phyloP scores from a whole-genome alignment of 805 yeast genomes.

The Pichia scutulata region DNA sequence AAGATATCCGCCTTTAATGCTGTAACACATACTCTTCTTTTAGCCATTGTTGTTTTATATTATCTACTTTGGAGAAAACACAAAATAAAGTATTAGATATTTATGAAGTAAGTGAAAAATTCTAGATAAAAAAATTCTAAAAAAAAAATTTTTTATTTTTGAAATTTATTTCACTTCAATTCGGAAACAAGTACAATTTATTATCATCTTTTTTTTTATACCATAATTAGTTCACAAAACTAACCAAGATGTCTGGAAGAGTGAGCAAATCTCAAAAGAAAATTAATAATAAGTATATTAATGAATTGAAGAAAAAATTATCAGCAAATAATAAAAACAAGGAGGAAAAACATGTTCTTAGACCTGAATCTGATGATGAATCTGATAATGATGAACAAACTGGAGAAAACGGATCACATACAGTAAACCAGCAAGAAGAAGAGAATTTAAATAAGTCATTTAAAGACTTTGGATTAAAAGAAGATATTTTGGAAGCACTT shows the following conservation, averaged over 20 bases:
- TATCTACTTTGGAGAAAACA: background rate
- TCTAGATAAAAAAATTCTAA: background rate
- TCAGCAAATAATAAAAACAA: slow-evolving; percentile 9
- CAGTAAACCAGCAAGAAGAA: slow-evolving; percentile 9
- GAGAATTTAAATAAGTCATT: slow-evolving; percentile 28
- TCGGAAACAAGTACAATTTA: no score
- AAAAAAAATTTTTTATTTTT: background rate
- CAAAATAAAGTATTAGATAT: background rate
- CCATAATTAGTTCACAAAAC: background rate
- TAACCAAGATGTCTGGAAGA: background rate
- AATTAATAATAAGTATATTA: slow-evolving; percentile 18
- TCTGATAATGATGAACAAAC: slow-evolving; percentile 13
- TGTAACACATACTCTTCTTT: slow-evolving; percentile 30
- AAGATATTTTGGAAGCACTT: slow-evolving; percentile 75
- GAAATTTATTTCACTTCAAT: background rate
- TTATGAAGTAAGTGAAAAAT: background rate
- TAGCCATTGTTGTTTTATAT: slow-evolving; percentile 20
- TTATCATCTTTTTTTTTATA: no score
- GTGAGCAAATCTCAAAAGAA: slow-evolving; percentile 10
- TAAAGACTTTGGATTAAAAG: slow-evolving; percentile 55
- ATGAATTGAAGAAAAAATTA: slow-evolving; percentile 25
- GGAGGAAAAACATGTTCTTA: slow-evolving; percentile 20
- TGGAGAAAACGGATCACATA: slow-evolving; percentile 9
- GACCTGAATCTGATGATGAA: slow-evolving; percentile 20
- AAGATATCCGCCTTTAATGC: background rate